Evolutionary conservation across 495 filamentous ascomycete genomes (phyloP).

Genomic region (Podospora appendiculata): DNA sequence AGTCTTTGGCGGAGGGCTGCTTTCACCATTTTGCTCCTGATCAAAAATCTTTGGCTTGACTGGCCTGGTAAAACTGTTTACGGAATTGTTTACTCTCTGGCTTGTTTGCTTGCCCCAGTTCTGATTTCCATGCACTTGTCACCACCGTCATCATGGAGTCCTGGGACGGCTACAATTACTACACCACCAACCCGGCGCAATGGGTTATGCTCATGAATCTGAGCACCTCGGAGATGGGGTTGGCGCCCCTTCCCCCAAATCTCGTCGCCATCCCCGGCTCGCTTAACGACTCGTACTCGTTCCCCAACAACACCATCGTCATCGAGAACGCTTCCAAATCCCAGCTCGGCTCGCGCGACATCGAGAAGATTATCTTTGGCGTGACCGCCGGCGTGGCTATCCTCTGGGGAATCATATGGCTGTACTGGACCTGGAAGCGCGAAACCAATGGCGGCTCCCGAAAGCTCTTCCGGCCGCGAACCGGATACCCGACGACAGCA

Average conservation of each 20-base stretch:
- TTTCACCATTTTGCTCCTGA: too few species aligned
- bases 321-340: constrained; percentile 8
- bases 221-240: constrained; percentile 9
- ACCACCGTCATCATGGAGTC: constrained; percentile 4
- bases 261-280: constrained; percentile 8
- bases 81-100: too few species aligned
- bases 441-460: too few species aligned
- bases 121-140: too few species aligned
- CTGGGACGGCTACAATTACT: constrained; percentile 6
- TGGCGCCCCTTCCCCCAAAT: constrained; percentile 5
- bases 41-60: too few species aligned
- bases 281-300: neutral
- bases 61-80: too few species aligned
- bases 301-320: constrained; percentile 5
- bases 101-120: too few species aligned
- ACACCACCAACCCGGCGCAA: constrained; percentile 3
- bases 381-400: neutral
- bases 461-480: neutral
- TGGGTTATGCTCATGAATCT: constrained; percentile 12
- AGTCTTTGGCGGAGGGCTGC: too few species aligned
- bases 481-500: too few species aligned
- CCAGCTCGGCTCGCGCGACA: neutral
- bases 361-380: constrained; percentile 7
- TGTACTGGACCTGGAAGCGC: neutral
- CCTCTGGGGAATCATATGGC: neutral